phyloP scores from a whole-genome alignment of 257 asterid species.

The Nicotiana noctiflora region DNA sequence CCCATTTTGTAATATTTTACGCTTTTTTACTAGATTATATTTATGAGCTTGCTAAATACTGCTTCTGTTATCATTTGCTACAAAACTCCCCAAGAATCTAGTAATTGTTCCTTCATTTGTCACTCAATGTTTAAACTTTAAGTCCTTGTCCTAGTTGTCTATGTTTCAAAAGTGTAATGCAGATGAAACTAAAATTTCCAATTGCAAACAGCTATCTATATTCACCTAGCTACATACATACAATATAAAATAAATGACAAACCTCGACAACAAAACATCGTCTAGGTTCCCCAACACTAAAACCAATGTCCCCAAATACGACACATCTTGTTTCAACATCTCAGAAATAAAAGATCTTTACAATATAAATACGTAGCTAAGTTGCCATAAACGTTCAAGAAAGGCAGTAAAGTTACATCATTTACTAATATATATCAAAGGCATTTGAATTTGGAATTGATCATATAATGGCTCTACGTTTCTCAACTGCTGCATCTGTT shows the following conservation, averaged over 20 bases:
- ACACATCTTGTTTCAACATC: not conserved
- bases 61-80: not conserved
- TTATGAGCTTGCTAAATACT: not conserved
- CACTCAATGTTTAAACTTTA: not conserved
- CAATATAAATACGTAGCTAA: not conserved
- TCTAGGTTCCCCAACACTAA: not conserved
- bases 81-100: not conserved
- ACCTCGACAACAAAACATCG: not conserved
- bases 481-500: not conserved
- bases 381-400: not conserved
- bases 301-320: not conserved
- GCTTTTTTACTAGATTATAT: not conserved
- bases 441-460: not conserved
- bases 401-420: not conserved
- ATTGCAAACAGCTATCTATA: not conserved
- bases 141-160: not conserved
- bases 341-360: not conserved
- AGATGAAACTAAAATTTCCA: not conserved
- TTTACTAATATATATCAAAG: not conserved
- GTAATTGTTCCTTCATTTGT: not conserved
- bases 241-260: not conserved
- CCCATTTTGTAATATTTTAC: not conserved
- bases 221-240: not conserved
- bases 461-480: not conserved
- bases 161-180: not conserved